Evolutionary conservation across 495 filamentous ascomycete species (phyloP).

Genomic region (Penicillium longicatenatum): DNA sequence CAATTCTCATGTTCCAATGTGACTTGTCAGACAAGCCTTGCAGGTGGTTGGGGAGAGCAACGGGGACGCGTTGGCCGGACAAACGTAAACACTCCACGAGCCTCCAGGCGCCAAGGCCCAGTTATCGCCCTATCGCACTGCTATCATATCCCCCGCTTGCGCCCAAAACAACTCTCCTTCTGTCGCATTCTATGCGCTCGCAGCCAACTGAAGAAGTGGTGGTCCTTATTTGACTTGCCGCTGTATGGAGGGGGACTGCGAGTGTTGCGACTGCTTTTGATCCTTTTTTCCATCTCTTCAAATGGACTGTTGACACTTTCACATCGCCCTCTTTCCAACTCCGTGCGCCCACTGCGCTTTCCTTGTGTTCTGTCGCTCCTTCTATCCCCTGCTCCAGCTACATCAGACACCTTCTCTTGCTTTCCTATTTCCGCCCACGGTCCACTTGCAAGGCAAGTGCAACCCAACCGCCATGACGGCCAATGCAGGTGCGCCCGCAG

Average conservation of each 20-base stretch:
- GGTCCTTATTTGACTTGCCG: slow-evolving; percentile 9
- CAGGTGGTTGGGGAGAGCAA: slow-evolving; percentile 22
- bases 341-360: slow-evolving; percentile 7
- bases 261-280: slow-evolving; percentile 18
- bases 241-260: slow-evolving; percentile 26
- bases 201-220: slow-evolving; percentile 6
- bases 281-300: slow-evolving; percentile 1
- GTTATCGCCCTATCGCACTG: slow-evolving; percentile 33
- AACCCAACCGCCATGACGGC: slow-evolving; percentile 39
- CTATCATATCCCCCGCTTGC: slow-evolving; percentile 26
- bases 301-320: slow-evolving; percentile 17
- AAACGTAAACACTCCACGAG: slow-evolving; percentile 25
- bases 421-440: slow-evolving; percentile 1
- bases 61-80: slow-evolving; percentile 27
- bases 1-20: slow-evolving; percentile 5
- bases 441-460: slow-evolving; percentile 16
- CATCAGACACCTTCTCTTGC: neutral
- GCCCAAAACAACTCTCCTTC: slow-evolving; percentile 28
- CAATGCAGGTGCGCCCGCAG: slow-evolving; percentile 22
- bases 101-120: slow-evolving; percentile 23
- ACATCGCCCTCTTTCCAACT: slow-evolving; percentile 8
- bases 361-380: slow-evolving; percentile 15
- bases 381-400: slow-evolving; percentile 4
- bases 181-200: slow-evolving; percentile 10
- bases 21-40: slow-evolving; percentile 25